Percentiles rank a stretch among this genome's conserved stretches.
Conservation (phyloP, 2,329 filamentous ascomycete genomes). For the Colletotrichum limetticola region DNA sequence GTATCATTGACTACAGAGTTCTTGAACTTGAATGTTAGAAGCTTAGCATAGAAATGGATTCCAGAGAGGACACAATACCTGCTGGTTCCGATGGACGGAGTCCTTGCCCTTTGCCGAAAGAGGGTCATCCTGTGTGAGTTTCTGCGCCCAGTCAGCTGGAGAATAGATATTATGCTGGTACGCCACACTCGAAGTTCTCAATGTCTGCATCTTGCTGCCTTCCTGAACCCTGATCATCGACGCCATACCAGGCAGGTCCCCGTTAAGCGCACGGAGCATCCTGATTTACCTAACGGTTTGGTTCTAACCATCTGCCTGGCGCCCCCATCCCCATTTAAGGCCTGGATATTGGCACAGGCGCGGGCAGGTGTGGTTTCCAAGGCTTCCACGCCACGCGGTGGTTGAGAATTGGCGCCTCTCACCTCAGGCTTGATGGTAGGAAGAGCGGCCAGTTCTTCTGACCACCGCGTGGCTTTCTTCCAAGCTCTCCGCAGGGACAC, state of each 20-base stretch:
- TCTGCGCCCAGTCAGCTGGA: constrained; percentile 11
- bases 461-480: too few relatives aligned
- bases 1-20: too few relatives aligned
- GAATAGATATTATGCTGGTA: constrained; percentile 4
- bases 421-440: too few relatives aligned
- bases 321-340: too few relatives aligned
- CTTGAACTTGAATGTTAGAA: not conserved
- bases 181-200: constrained; percentile 3
- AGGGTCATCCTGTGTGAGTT: not conserved
- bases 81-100: not conserved
- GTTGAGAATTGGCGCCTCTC: too few relatives aligned
- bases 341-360: too few relatives aligned
- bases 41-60: not conserved
- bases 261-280: not conserved
- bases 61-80: not conserved
- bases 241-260: not conserved
- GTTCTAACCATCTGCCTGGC: too few relatives aligned
- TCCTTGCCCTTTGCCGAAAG: not conserved
- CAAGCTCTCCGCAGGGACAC: constrained; percentile 1
- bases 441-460: too few relatives aligned
- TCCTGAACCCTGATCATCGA: constrained; percentile 2
- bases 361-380: not conserved
- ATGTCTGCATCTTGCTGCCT: not conserved
- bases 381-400: too few relatives aligned
- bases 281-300: not conserved